These are phyloP conservation scores for Paxillus ammoniavirescens DNA, from an alignment of 768 basidiomycete species.

Conservation along the genomic window DNA sequence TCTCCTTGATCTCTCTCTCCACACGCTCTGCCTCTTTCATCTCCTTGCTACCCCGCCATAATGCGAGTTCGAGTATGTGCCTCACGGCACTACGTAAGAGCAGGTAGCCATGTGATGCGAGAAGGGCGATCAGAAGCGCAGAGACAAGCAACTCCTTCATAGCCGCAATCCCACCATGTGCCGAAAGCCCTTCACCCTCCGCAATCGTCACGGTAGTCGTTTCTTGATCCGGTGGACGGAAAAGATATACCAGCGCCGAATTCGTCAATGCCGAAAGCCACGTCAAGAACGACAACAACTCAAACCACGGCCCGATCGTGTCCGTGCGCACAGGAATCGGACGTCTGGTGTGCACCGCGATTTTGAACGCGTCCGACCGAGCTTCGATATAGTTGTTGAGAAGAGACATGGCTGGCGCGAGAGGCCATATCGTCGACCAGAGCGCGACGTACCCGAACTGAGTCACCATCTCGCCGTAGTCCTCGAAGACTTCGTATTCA, in stretches of 20 bases:
- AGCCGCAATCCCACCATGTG: conserved; percentile 32
- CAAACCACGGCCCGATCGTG: conserved; percentile 93
- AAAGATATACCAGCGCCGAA: conserved; percentile 88
- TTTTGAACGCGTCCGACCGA: conserved; percentile 94
- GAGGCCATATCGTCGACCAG: conserved; percentile 94
- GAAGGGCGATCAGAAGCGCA: conserved; percentile 71
- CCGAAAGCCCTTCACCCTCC: conserved; percentile 1
- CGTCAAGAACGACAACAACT: conserved; percentile 80
- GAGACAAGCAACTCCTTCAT: conserved; percentile 55
- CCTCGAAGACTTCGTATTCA: conserved; percentile 76
- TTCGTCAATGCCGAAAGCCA: conserved; percentile 91
- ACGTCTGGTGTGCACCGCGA: conserved; percentile 78
- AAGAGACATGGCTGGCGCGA: conserved; percentile 85
- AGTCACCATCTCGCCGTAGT: conserved; percentile 96
- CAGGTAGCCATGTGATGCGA: conserved; percentile 86
- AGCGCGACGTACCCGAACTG: conserved; percentile 92
- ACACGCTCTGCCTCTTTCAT: conserved; percentile 53
- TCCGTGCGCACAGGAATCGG: conserved; percentile 88
- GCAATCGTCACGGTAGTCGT: neutral
- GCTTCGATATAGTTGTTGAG: conserved; percentile 92
- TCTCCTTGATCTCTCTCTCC: conserved; percentile 53
- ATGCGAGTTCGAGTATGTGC: conserved; percentile 68
- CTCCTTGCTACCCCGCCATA: conserved; percentile 76
- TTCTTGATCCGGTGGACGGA: conserved; percentile 49
- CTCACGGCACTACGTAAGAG: conserved; percentile 60